These are phyloP conservation scores for Eucalyptus tenuipes DNA, from an alignment of 345 rosid genomes.

Conservation along the genomic window DNA sequence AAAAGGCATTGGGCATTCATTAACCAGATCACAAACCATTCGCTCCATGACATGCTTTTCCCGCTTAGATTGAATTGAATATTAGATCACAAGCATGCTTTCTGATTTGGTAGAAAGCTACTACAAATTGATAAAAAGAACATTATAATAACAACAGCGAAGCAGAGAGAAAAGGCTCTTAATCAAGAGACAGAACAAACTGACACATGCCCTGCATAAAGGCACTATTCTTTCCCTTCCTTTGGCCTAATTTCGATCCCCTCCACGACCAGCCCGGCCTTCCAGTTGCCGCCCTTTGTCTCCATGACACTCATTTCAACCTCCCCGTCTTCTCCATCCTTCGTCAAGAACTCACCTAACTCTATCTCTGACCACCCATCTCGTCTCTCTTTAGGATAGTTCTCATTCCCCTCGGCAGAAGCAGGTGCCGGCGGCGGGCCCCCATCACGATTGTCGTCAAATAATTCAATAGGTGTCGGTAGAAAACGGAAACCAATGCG, in stretches of 20 bases:
- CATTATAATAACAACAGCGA: background rate
- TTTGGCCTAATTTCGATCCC: slow-evolving; percentile 35
- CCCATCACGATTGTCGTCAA: background rate
- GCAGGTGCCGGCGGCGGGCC: background rate
- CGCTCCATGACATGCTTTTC: background rate
- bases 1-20: background rate
- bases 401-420: background rate
- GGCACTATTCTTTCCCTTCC: background rate
- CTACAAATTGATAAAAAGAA: background rate
- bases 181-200: background rate
- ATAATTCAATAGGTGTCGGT: background rate
- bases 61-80: background rate
- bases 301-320: slow-evolving; percentile 4
- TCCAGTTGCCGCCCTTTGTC: background rate
- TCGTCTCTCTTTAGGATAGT: background rate
- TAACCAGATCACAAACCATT: too few species aligned
- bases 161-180: background rate
- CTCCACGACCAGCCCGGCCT: slow-evolving; percentile 14
- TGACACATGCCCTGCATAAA: background rate
- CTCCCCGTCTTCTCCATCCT: slow-evolving; percentile 1
- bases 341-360: slow-evolving; percentile 8
- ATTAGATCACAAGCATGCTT: background rate
- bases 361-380: slow-evolving; percentile 30
- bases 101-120: background rate
- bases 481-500: background rate